These are phyloP conservation scores for Oryza rufipogon DNA, from an alignment of 176 grass and related monocot genomes.

Conservation along the genomic window DNA sequence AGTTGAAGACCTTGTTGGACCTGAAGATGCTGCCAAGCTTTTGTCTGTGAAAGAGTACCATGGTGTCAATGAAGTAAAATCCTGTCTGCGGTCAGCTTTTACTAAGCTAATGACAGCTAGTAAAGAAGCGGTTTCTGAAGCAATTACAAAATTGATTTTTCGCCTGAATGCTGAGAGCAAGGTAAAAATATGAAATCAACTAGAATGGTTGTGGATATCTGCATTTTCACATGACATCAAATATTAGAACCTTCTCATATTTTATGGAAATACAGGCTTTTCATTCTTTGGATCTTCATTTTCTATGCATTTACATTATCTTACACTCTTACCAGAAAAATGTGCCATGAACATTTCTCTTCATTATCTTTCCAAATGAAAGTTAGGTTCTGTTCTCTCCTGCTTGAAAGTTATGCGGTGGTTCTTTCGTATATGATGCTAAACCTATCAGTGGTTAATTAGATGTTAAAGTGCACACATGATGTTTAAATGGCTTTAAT, in stretches of 20 bases:
- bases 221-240: conserved; percentile 13
- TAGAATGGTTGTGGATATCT: not conserved
- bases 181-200: conserved; percentile 39
- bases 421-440: not conserved
- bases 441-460: not conserved
- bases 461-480: not conserved
- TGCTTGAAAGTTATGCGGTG: not conserved
- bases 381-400: not conserved
- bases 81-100: conserved; percentile 59
- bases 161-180: conserved; percentile 71
- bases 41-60: conserved; percentile 47
- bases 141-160: conserved; percentile 58
- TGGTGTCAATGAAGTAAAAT: conserved; percentile 49
- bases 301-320: conserved; percentile 18
- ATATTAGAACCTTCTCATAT: not conserved
- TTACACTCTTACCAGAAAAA: not conserved
- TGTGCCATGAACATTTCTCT: not conserved
- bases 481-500: not conserved
- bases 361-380: conserved; percentile 1
- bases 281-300: not conserved
- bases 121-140: conserved; percentile 62
- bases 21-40: conserved; percentile 56
- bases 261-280: conserved; percentile 1
- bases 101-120: conserved; percentile 74
- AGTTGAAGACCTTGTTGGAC: conserved; percentile 56